Base-by-base conservation (phyloP, 805 yeast species). In the Cyberlindnera euphorbiiphila region DNA sequence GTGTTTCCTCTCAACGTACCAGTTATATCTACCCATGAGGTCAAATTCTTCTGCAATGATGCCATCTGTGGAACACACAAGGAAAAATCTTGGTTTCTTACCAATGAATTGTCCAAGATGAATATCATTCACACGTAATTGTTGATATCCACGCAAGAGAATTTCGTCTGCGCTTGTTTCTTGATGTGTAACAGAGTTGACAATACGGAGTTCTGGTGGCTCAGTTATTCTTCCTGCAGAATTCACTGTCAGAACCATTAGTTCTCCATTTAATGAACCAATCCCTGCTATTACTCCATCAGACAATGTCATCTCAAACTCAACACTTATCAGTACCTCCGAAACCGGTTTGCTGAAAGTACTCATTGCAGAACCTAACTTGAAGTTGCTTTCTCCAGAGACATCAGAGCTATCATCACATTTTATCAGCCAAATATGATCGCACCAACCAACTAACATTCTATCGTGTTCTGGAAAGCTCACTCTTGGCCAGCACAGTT, bases 91-190 rank as follows among this genome's bases (percentile, higher is more conserved):
- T 5, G 59, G 48, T 0, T 59, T 54, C 0, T 47, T 47, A 2
- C 72, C 76, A 23, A 71, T 61, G 53, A 69, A 68, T 34, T 72
- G 74, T 2, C 80, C 76, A 32, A 89, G 59, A 46, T 76, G 80
- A 54, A 84, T 85, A 55, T 93, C 98, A 56, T 91, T 89, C 13
- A 84, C 39, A n/a, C 45, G 42, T 2, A 37, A 21, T 10, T 39
- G 39, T 16, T 75, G 69, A 31, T 65, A 72, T 23, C 75, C 74
- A 34, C 72, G 73, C 40, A 86, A 59, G 0, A 81, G 76, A 3
- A 91, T 69, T 54, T 82, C 95, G 57, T 91, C 96, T 16, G 80
- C 86, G 36, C 84, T 78, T 11, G 75, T 69, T 34, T 85, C 94
- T 41, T 76, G 82, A 8, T 91, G 86, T 8, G 79, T 75, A 1